phyloP scores from a whole-genome alignment of 2,329 filamentous ascomycete species.

The Diplodia sapinea region DNA sequence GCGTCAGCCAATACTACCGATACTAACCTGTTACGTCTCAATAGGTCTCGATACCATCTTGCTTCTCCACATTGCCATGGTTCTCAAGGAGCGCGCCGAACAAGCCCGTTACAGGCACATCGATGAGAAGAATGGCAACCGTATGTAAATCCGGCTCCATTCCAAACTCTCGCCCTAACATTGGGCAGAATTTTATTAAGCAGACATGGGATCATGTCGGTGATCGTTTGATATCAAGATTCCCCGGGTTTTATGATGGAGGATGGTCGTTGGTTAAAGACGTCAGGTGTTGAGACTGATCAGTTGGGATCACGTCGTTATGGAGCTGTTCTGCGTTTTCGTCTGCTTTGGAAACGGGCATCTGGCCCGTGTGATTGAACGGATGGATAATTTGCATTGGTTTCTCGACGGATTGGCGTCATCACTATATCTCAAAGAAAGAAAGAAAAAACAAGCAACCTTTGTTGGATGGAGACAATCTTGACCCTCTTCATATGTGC shows the following conservation, averaged over 20 bases:
- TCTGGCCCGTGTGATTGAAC: background rate
- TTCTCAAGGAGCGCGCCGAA: constrained; percentile 82
- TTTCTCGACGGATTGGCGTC: background rate
- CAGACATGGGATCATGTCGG: background rate
- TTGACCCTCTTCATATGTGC: background rate
- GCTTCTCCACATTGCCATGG: constrained; percentile 72
- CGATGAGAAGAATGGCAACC: constrained; percentile 70
- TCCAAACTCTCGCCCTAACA: background rate
- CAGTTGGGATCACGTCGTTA: background rate
- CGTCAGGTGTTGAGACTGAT: background rate
- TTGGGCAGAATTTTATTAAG: constrained; percentile 9
- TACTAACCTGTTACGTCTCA: background rate
- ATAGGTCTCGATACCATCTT: constrained; percentile 62
- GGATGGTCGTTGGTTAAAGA: background rate
- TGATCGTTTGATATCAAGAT: background rate
- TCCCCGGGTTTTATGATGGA: background rate
- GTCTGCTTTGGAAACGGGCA: background rate
- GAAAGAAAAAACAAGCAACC: background rate
- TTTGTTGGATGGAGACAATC: background rate
- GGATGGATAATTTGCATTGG: background rate
- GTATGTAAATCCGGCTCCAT: background rate
- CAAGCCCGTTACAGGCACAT: constrained; percentile 78
- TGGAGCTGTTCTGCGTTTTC: background rate
- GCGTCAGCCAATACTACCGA: background rate
- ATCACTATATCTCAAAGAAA: background rate